phyloP scores from a whole-genome alignment of 2,329 filamentous ascomycete genomes.

The Ampelomyces quisqualis region DNA sequence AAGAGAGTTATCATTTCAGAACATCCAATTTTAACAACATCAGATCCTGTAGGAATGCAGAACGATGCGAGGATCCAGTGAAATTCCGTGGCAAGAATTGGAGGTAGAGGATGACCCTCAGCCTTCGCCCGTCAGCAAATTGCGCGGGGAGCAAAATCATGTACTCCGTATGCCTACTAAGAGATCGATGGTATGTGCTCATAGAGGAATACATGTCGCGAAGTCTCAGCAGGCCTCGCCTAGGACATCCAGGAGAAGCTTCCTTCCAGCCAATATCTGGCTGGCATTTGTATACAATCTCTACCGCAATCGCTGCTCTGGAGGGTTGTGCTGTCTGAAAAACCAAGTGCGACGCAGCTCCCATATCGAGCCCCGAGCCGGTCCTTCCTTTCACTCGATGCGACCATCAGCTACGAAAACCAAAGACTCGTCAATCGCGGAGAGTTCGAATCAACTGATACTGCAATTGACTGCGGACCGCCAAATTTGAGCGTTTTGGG shows the following conservation, averaged over 20 bases:
- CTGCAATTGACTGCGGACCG: background rate
- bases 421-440: background rate
- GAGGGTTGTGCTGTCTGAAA: no score
- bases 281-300: background rate
- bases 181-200: background rate
- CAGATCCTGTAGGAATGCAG: background rate
- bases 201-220: conserved; percentile 1
- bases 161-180: background rate
- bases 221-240: background rate
- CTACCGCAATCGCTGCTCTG: background rate
- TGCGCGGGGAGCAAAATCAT: background rate
- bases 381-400: background rate
- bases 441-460: background rate
- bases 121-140: background rate
- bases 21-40: background rate
- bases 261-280: background rate
- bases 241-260: background rate
- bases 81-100: background rate
- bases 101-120: background rate
- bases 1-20: background rate
- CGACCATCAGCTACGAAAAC: background rate
- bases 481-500: background rate
- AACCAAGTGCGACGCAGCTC: background rate
- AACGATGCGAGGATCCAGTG: background rate
- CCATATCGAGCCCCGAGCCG: background rate